Base-by-base conservation (phyloP, 2,329 filamentous ascomycete genomes). In the Trichoderma harzianum region DNA sequence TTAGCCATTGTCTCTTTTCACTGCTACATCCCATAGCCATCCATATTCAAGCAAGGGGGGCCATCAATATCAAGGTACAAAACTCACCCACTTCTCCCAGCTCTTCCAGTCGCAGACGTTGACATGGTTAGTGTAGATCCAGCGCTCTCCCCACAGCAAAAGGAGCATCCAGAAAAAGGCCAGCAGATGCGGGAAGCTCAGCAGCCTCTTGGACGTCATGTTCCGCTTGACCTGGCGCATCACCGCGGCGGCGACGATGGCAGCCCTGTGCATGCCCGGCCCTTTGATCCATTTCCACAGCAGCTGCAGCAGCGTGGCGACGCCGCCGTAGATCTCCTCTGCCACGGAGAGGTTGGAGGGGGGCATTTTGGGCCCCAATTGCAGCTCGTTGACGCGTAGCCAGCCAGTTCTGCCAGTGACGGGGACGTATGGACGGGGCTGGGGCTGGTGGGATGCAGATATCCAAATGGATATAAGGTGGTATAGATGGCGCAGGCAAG, bases 11-110 rank as follows among this genome's bases (percentile, higher is more conserved):
- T 16, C 14, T 70, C 32, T 51, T 34, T 36, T 16, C 28, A 16
- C n/a, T 34, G 6, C 2, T 24, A 21, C 5, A n/a, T n/a, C 7
- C 6, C 5, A 47, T 14, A 26, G 3, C 5, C 53, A 16, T 24
- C 28, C 16, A 32, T 21, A 21, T 32, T 32, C 28, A 30, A 60
- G 30, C 28, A 30, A 60, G 12, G 55, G 11, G 7, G 36, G 7
- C 5, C 53, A 39, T 32, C 55, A 1, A 39, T n/a, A 12, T 28
- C 30, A 32, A 39, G 5, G 47, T 2, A n/a, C 7, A 3, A 55
- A 53, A 77, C 88, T 78, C 86, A 97, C 94, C 95, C 96, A 99
- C 81, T 89, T 87, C 84, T 99, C 96, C 96, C 96, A 99, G 53
- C 88, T 88, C 43, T 89, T 86, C 96, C 96, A 99, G 69, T 88